Percentiles rank a stretch among this genome's conserved stretches.
Evolutionary conservation across 768 basidiomycete genomes (phyloP).

Genomic region (Suillus paluster): DNA sequence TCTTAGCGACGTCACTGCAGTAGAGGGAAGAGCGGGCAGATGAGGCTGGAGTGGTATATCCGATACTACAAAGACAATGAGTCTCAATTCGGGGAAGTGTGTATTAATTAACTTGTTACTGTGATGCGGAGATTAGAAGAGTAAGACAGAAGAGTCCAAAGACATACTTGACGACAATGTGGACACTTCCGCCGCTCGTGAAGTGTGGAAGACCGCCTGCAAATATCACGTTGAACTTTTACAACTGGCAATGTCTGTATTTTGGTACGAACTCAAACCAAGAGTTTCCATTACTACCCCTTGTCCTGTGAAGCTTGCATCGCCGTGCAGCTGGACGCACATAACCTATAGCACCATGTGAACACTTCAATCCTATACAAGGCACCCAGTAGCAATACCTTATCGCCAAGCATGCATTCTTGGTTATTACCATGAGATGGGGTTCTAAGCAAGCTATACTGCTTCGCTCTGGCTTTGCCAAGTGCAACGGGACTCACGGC

Average conservation of each 20-base stretch:
- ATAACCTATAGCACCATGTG: conserved; percentile 68
- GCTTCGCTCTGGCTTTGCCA: conserved; percentile 91
- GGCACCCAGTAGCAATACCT: conserved; percentile 17
- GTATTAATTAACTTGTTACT: conserved; percentile 59
- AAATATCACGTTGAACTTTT: conserved; percentile 4
- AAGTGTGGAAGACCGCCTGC: conserved; percentile 88
- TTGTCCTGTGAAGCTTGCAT: conserved; percentile 90
- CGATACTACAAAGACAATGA: conserved; percentile 59
- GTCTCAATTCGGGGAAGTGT: not conserved
- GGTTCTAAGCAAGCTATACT: conserved; percentile 77
- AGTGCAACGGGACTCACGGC: conserved; percentile 87
- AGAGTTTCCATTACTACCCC: conserved; percentile 89
- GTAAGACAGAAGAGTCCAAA: conserved; percentile 1
- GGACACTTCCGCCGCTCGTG: conserved; percentile 88
- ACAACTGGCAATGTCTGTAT: not conserved
- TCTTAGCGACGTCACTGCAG: conserved; percentile 87
- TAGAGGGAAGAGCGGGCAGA: conserved; percentile 85
- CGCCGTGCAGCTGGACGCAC: conserved; percentile 91
- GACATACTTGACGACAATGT: conserved; percentile 88
- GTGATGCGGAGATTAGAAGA: conserved; percentile 9
- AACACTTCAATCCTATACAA: not conserved
- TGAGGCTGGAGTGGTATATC: conserved; percentile 89
- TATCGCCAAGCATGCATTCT: conserved; percentile 36
- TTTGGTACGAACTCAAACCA: conserved; percentile 66
- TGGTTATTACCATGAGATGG: conserved; percentile 42